A percentile compares a stretch with the other conserved stretches of the same genome.
These are phyloP conservation scores for Naganishia vishniacii DNA, from an alignment of 768 basidiomycete species.

Conservation along the genomic window DNA sequence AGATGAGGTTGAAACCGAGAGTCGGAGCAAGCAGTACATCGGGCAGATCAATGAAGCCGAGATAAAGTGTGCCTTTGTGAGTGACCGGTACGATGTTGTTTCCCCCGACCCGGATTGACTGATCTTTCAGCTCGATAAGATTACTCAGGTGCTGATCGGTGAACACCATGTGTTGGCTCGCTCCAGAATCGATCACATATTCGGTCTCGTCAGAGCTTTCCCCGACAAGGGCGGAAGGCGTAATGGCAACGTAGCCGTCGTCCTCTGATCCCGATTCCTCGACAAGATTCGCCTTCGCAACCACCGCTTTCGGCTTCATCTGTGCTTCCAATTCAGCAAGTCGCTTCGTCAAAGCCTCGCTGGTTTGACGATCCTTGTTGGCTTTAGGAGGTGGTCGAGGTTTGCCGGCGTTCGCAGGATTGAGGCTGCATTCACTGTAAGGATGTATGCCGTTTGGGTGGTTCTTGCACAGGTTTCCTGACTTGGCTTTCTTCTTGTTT, in stretches of 20 bases:
- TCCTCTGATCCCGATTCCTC: neutral
- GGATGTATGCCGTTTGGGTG: too few relatives aligned
- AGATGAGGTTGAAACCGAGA: constrained; percentile 16
- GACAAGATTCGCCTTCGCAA: too few relatives aligned
- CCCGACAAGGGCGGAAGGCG: neutral
- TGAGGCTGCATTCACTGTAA: too few relatives aligned
- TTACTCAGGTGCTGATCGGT: neutral
- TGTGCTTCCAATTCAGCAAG: too few relatives aligned
- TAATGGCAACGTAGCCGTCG: neutral
- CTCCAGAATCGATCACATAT: constrained; percentile 2
- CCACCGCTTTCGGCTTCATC: too few relatives aligned
- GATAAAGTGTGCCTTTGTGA: neutral
- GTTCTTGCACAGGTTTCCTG: too few relatives aligned
- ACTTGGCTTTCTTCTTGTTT: too few relatives aligned
- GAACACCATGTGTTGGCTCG: constrained; percentile 1
- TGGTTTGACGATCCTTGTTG: too few relatives aligned
- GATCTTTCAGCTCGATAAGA: neutral
- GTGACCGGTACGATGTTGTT: neutral
- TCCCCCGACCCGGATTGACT: neutral
- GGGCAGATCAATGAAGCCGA: neutral
- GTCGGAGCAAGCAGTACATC: neutral
- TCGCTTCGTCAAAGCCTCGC: too few relatives aligned
- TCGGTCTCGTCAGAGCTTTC: neutral
- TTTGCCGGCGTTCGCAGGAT: too few relatives aligned
- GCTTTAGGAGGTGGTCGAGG: too few relatives aligned